Conservation (phyloP, 108 stramenopile species). For the Pseudonitzschia pungens region DNA sequence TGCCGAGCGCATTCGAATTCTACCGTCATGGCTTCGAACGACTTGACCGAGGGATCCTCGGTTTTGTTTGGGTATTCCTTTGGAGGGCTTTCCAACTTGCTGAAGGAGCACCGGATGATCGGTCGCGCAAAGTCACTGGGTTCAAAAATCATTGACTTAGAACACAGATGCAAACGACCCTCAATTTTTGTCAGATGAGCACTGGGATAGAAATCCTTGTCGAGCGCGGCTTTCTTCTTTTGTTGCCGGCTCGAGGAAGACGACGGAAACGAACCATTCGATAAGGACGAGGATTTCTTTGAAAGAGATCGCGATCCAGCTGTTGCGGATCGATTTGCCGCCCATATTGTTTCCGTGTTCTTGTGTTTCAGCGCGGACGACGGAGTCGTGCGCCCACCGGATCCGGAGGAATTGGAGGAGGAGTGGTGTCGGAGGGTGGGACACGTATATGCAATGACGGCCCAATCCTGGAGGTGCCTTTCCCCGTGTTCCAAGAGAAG, state of each 20-base stretch:
- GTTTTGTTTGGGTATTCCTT: slow-evolving; percentile 36
- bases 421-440: slow-evolving; percentile 16
- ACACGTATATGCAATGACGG: slow-evolving; percentile 56
- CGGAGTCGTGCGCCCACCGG: neutral
- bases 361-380: slow-evolving; percentile 12
- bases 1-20: slow-evolving; percentile 45
- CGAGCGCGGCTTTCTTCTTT: slow-evolving; percentile 20
- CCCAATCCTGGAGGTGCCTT: slow-evolving; percentile 81
- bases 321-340: slow-evolving; percentile 1
- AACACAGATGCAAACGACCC: slow-evolving; percentile 76
- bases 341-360: slow-evolving; percentile 16
- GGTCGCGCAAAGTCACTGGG: slow-evolving; percentile 62
- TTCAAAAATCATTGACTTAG: slow-evolving; percentile 76
- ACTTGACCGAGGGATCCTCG: slow-evolving; percentile 13
- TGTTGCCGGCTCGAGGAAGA: slow-evolving; percentile 10
- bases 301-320: neutral
- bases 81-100: slow-evolving; percentile 55
- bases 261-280: neutral
- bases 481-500: slow-evolving; percentile 84
- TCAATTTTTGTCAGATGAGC: slow-evolving; percentile 62
- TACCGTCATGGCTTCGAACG: slow-evolving; percentile 34
- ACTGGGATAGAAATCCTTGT: slow-evolving; percentile 45
- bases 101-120: slow-evolving; percentile 71
- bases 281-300: slow-evolving; percentile 10
- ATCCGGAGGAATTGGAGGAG: slow-evolving; percentile 14